Conservation (phyloP, 2,329 filamentous ascomycete species). For the Emydomyces testavorans region DNA sequence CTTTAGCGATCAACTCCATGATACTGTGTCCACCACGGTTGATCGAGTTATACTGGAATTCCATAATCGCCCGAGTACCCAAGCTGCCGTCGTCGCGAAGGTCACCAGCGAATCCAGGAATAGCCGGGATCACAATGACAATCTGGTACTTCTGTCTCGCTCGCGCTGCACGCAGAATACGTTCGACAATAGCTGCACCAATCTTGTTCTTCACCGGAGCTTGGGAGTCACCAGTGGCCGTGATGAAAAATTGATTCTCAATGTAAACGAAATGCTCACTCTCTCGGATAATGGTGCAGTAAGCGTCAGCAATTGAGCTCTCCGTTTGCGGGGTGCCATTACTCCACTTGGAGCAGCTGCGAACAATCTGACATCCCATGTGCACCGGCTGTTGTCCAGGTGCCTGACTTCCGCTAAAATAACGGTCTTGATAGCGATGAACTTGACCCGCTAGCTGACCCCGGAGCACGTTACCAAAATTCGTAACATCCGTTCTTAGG, state of each 20-base stretch:
- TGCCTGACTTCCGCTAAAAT: constrained; percentile 16
- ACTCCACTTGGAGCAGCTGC: constrained; percentile 63
- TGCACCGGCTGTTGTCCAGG: constrained; percentile 23
- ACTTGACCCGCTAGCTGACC: constrained; percentile 34
- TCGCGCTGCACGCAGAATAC: constrained; percentile 66
- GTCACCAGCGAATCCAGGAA: constrained; percentile 91
- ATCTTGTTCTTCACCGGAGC: constrained; percentile 66
- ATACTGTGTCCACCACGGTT: constrained; percentile 86
- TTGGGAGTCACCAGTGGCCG: constrained; percentile 81
- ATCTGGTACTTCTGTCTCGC: constrained; percentile 80
- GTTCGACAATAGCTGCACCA: constrained; percentile 80
- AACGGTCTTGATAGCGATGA: constrained; percentile 35
- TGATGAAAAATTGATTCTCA: constrained; percentile 98
- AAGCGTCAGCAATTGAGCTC: constrained; percentile 80
- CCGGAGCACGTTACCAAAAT: constrained; percentile 31
- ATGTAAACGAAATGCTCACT: constrained; percentile 85
- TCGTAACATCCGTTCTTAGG: constrained; percentile 29
- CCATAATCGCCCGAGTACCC: constrained; percentile 91
- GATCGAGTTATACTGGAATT: constrained; percentile 96
- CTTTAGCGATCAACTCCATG: constrained; percentile 60
- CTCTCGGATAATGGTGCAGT: constrained; percentile 70
- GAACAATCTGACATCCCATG: constrained; percentile 61
- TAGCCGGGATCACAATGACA: constrained; percentile 78
- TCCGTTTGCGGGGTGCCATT: constrained; percentile 46
- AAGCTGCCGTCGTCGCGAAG: constrained; percentile 69